These are phyloP conservation scores for Trifolium pratense DNA, from an alignment of 306 rosid genomes.

Conservation along the genomic window DNA sequence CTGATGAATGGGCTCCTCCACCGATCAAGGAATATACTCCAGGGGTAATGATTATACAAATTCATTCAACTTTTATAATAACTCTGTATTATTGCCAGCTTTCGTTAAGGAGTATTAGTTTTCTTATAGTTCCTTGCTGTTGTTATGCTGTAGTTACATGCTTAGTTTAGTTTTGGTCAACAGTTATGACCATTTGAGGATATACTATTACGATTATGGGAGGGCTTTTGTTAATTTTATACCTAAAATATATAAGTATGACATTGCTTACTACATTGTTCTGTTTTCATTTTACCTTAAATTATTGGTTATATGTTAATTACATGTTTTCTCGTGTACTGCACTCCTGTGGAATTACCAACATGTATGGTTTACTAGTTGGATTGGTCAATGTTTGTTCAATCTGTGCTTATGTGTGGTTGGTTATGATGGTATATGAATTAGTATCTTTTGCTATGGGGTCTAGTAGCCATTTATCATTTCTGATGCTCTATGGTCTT, in stretches of 20 bases:
- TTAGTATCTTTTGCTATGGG: background rate
- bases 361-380: background rate
- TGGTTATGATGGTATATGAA: conserved; percentile 1
- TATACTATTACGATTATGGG: background rate
- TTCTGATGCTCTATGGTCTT: conserved; percentile 5
- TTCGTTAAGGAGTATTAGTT: no score
- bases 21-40: conserved; percentile 66
- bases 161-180: background rate
- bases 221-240: background rate
- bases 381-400: background rate
- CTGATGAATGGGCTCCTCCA: conserved; percentile 90
- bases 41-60: conserved; percentile 56
- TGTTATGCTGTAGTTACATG: background rate
- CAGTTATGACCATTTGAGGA: background rate
- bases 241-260: background rate
- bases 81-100: background rate
- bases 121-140: background rate
- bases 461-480: background rate
- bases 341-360: conserved; percentile 7
- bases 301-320: background rate
- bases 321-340: conserved; percentile 10
- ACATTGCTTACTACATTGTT: conserved; percentile 1
- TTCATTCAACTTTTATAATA: background rate
- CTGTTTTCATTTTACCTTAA: background rate
- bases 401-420: background rate